Evolutionary conservation across 768 basidiomycete species (phyloP).

Genomic region (Russula virescens): DNA sequence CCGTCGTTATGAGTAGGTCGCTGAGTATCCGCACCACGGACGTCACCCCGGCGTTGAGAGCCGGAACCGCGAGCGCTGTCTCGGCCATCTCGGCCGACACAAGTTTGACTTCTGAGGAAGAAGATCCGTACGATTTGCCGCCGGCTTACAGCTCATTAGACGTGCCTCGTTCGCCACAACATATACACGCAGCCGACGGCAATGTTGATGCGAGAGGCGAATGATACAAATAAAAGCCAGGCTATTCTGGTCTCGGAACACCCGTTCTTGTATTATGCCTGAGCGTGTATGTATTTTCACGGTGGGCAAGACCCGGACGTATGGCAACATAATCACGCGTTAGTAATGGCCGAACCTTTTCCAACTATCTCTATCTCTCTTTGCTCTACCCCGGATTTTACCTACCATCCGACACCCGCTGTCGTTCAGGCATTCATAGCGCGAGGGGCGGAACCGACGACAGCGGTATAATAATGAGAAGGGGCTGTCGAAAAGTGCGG

Average conservation of each 20-base stretch:
- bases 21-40: slow-evolving; percentile 8
- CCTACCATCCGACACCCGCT: no score
- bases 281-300: neutral
- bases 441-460: neutral
- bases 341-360: no score
- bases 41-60: neutral
- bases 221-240: neutral
- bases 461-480: neutral
- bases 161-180: slow-evolving; percentile 3
- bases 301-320: neutral
- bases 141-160: slow-evolving; percentile 23
- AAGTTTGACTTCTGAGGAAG: neutral
- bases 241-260: neutral
- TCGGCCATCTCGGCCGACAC: neutral
- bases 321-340: neutral
- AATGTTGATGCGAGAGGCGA: neutral
- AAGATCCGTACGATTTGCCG: slow-evolving; percentile 11
- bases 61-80: neutral
- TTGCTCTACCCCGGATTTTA: no score
- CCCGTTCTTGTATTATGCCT: neutral
- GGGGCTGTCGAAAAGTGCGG: neutral
- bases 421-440: neutral
- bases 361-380: no score
- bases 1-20: neutral
- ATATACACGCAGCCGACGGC: neutral